Percentiles rank a stretch among this genome's conserved stretches.
These are phyloP conservation scores for Ceratocystis cubensis DNA, from an alignment of 2,329 filamentous ascomycete genomes.

Conservation along the genomic window DNA sequence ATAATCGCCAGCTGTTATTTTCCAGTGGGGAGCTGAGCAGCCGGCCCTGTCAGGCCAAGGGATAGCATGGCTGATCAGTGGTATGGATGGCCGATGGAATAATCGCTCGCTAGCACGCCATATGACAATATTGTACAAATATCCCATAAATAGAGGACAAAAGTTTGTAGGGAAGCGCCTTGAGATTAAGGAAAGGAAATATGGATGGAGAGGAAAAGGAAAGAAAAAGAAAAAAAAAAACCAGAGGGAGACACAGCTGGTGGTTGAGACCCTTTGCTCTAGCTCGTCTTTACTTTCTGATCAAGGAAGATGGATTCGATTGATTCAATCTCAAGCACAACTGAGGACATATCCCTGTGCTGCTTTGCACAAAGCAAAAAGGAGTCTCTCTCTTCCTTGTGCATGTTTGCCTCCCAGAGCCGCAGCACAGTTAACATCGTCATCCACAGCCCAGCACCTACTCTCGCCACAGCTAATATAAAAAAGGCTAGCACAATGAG, in stretches of 20 bases:
- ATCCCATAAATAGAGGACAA: background rate
- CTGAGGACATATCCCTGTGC: no score
- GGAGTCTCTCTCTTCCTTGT: no score
- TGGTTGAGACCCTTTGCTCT: no score
- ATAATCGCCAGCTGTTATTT: background rate
- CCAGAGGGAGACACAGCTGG: background rate
- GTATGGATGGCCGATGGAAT: conserved; percentile 13
- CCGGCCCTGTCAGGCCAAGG: background rate
- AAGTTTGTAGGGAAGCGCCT: background rate
- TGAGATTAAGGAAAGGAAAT: background rate
- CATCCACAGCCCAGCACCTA: no score
- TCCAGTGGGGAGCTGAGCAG: background rate
- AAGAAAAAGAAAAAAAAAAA: background rate
- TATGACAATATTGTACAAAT: background rate
- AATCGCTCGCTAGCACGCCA: conserved; percentile 8
- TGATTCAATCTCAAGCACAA: no score
- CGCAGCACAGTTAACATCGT: no score
- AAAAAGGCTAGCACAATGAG: no score
- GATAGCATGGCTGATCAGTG: conserved; percentile 2
- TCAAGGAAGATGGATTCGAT: no score
- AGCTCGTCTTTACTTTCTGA: no score
- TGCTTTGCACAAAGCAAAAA: no score
- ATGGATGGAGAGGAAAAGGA: background rate
- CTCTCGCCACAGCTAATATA: no score
- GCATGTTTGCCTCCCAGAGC: no score